Percentiles rank a stretch among this genome's conserved stretches.
These are phyloP conservation scores for Botrytis medusae DNA, from an alignment of 2,329 filamentous ascomycete genomes.

Conservation along the genomic window DNA sequence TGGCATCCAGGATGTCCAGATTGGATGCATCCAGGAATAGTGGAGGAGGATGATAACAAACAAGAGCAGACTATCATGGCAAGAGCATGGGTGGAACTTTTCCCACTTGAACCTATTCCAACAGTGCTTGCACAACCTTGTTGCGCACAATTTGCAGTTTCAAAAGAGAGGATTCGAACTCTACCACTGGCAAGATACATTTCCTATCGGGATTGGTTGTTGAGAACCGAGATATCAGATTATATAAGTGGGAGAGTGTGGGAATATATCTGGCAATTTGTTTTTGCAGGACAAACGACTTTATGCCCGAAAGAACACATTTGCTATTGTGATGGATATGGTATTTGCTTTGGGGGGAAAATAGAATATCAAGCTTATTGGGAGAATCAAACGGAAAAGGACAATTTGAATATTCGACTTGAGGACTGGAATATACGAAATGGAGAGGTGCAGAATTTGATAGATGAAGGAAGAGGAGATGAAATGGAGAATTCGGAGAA, in stretches of 20 bases:
- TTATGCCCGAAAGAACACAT: conserved; percentile 35
- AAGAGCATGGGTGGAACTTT: conserved; percentile 41
- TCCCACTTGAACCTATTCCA: conserved; percentile 42
- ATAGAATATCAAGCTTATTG: conserved; percentile 27
- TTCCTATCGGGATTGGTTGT: conserved; percentile 58
- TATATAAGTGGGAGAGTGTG: conserved; percentile 58
- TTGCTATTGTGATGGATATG: conserved; percentile 40
- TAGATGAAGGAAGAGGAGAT: conserved; percentile 3
- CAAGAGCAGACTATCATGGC: conserved; percentile 26
- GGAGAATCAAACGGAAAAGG: conserved; percentile 6
- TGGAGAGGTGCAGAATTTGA: not conserved
- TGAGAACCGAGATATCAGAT: conserved; percentile 55
- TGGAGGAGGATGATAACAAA: conserved; percentile 19
- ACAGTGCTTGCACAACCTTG: conserved; percentile 54
- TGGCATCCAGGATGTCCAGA: conserved; percentile 56
- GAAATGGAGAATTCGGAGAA: not conserved
- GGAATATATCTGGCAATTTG: conserved; percentile 67
- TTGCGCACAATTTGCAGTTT: conserved; percentile 65
- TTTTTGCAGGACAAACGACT: conserved; percentile 53
- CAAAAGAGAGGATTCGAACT: conserved; percentile 50
- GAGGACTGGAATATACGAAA: conserved; percentile 3
- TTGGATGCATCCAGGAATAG: conserved; percentile 45
- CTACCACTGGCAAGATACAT: conserved; percentile 55
- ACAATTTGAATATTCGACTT: not conserved
- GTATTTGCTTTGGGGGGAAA: conserved; percentile 38